Conservation (phyloP, 306 rosid genomes). For the Gynostemma pentaphyllum region DNA sequence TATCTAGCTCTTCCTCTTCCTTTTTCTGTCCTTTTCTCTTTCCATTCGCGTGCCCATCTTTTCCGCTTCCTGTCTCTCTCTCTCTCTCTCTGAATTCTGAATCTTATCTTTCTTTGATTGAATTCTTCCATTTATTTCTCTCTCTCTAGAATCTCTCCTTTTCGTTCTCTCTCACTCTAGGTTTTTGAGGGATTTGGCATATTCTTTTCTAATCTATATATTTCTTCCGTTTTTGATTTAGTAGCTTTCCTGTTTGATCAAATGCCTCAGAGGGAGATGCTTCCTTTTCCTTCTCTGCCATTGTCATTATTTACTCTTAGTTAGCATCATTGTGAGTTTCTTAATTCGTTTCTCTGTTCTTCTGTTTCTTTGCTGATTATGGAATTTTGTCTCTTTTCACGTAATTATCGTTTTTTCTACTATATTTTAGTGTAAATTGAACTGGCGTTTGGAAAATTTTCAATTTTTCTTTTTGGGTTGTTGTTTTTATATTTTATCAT, state of each 20-base stretch:
- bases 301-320: too few species aligned
- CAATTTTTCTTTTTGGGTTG: too few species aligned
- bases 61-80: conserved; percentile 22
- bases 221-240: conserved; percentile 15
- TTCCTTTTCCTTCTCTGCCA: too few species aligned
- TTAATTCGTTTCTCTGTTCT: not conserved
- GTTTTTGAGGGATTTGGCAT: conserved; percentile 5
- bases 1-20: not conserved
- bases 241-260: conserved; percentile 19
- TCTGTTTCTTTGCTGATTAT: not conserved
- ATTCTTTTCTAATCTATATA: too few species aligned
- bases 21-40: not conserved
- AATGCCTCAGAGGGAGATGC: conserved; percentile 17
- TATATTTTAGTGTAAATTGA: too few species aligned
- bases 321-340: not conserved
- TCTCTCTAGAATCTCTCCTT: too few species aligned
- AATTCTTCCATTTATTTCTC: conserved; percentile 7
- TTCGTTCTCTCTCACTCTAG: too few species aligned
- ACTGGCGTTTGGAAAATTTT: too few species aligned
- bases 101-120: conserved; percentile 2
- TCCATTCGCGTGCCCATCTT: conserved; percentile 35
- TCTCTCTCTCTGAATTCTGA: too few species aligned
- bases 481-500: too few species aligned
- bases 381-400: too few species aligned
- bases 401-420: too few species aligned